Conservation (phyloP, 768 basidiomycete genomes). For the Naganishia vaughanmartiniae region DNA sequence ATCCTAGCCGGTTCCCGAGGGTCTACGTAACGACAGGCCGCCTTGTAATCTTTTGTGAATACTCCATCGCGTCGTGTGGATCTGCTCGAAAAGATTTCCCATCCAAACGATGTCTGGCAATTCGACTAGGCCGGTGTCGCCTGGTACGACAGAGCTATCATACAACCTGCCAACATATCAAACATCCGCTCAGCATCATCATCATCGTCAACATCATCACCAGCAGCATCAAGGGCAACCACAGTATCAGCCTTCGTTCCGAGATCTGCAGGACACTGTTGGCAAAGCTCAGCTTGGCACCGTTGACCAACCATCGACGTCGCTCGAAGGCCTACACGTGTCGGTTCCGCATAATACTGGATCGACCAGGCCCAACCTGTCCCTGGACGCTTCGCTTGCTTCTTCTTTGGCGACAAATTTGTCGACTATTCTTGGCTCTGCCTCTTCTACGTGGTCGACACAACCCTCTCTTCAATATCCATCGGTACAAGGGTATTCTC, state of each 20-base stretch:
- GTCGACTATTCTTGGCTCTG: conserved; percentile 17
- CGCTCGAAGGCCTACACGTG: background rate
- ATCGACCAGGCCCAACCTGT: conserved; percentile 5
- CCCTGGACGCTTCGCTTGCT: conserved; percentile 8
- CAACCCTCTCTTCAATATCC: background rate
- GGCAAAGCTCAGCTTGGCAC: conserved; percentile 4
- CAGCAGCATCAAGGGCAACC: conserved; percentile 4
- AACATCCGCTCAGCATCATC: conserved; percentile 1
- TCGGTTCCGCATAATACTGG: conserved; percentile 9
- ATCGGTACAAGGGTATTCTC: conserved; percentile 6
- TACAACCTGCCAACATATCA: conserved; percentile 10
- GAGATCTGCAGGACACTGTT: conserved; percentile 3
- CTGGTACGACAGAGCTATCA: conserved; percentile 16
- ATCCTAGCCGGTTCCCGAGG: conserved; percentile 22
- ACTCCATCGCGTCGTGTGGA: conserved; percentile 3
- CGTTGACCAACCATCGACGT: conserved; percentile 1
- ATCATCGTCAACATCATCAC: background rate
- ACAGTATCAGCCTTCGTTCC: conserved; percentile 6
- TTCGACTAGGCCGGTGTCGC: conserved; percentile 17
- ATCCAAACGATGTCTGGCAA: conserved; percentile 21
- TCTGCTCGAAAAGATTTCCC: conserved; percentile 23
- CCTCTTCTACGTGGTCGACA: conserved; percentile 16
- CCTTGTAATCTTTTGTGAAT: conserved; percentile 13
- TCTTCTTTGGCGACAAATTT: conserved; percentile 1
- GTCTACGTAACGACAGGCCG: conserved; percentile 22